Evolutionary conservation across 2,329 filamentous ascomycete species (phyloP), one percentile per base, ranked within the genome.

Genomic region (Scedosporium dehoogii): DNA sequence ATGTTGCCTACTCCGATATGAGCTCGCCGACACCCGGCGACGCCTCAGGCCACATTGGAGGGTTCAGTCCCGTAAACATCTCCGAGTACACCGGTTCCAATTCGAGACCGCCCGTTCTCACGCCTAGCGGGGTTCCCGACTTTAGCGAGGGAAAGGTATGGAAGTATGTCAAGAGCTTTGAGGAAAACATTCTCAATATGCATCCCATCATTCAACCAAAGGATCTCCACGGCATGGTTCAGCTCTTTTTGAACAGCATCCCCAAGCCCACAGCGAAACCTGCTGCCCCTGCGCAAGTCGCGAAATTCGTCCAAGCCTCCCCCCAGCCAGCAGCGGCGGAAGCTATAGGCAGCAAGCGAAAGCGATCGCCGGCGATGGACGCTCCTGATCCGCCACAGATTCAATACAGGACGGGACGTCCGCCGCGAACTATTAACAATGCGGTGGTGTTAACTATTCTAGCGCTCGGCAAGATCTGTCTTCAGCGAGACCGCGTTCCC

Each of bases 391-490:
- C 65, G 74, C 64, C 64, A 65, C 18, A 65, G 64, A 38, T 65
- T 65, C 41, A 81, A 79, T 67, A 73, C 76, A 6, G 51, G 14
- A 23, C 48, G 9, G 77, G 79, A 3, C 78, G 78, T 62, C 84
- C 85, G 2, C 82, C 81, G 66, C 80, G 87, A 60, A 91, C 88
- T 6, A 85, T 94, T 16, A 83, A 86, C 61, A 96, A 90, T 67
- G 92, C 92, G 0, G 81, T 97, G 46, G 84, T 97, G 1, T 80
- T 97, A 2, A 79, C 93, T 3, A 85, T 96, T 1, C 79, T 97
- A 61, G 93, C 93, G 0, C 77, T 99, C 5, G 94, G 94, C 18
- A 92, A 91, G 69, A 89, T 97, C 12, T 93, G 90, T 68, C 72
- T 79, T 7, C 74, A 81, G 66, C 79, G 78, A 55, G 78, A 79